Conservation (phyloP, 805 yeast genomes). For the Geotrichum ghanense region DNA sequence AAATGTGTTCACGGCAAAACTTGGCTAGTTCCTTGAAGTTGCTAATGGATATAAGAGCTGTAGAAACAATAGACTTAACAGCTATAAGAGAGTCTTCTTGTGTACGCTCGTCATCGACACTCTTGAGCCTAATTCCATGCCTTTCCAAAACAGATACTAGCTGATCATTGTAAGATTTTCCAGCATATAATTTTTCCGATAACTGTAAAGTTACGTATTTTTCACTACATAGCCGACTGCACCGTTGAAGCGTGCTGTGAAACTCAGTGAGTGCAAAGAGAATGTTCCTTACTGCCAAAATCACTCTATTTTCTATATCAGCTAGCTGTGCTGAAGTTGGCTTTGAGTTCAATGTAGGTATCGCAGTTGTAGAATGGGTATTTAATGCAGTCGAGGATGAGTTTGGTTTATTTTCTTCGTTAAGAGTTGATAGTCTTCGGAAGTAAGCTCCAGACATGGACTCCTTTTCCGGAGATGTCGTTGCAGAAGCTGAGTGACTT, state of each 20-base stretch:
- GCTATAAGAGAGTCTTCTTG: background rate
- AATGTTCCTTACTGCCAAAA: conserved; percentile 47
- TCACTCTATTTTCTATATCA: conserved; percentile 10
- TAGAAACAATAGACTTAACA: conserved; percentile 24
- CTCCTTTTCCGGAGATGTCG: conserved; percentile 25
- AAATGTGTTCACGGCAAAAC: conserved; percentile 37
- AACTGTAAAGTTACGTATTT: conserved; percentile 34
- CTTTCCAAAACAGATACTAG: conserved; percentile 44
- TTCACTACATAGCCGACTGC: conserved; percentile 47
- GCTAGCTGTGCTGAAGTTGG: background rate
- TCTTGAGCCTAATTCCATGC: conserved; percentile 5
- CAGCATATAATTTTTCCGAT: conserved; percentile 38
- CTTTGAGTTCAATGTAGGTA: conserved; percentile 9
- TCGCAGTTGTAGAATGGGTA: conserved; percentile 14
- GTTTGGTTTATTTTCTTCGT: conserved; percentile 34
- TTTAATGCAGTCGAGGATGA: conserved; percentile 2
- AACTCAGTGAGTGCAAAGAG: conserved; percentile 54
- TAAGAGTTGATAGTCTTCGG: conserved; percentile 51
- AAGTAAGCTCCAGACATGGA: conserved; percentile 52
- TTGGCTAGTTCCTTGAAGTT: conserved; percentile 43
- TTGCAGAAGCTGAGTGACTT: conserved; percentile 2
- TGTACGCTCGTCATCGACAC: background rate
- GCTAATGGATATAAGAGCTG: conserved; percentile 28
- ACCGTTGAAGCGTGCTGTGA: conserved; percentile 45
- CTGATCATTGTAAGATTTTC: conserved; percentile 42